These are phyloP conservation scores for Aureobasidium sp. DNA, from an alignment of 2,329 filamentous ascomycete species.

Conservation along the genomic window DNA sequence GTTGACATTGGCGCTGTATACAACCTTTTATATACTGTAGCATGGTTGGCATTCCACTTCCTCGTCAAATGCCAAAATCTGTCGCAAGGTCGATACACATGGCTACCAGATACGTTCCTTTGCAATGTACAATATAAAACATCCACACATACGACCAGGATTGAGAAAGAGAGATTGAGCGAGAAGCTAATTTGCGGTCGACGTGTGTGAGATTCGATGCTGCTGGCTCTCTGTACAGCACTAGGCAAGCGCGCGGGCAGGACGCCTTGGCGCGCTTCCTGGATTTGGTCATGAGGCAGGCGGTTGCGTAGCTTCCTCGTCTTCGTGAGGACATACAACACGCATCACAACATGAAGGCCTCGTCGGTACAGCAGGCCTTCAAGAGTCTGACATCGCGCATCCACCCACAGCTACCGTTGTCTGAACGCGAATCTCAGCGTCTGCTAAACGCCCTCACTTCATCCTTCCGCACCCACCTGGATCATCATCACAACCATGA, in stretches of 20 bases:
- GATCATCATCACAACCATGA: slow-evolving; percentile 46
- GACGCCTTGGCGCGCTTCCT: neutral
- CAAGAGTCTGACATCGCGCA: slow-evolving; percentile 43
- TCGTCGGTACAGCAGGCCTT: slow-evolving; percentile 37
- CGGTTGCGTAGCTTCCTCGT: neutral
- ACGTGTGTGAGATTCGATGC: neutral
- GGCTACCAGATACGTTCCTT: neutral
- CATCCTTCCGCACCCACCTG: slow-evolving; percentile 55
- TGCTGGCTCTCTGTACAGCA: neutral
- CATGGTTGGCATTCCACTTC: neutral
- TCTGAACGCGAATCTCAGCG: slow-evolving; percentile 50
- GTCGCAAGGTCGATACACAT: neutral
- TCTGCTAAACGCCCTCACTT: slow-evolving; percentile 51
- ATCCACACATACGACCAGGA: neutral
- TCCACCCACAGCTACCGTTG: slow-evolving; percentile 45
- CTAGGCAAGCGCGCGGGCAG: neutral
- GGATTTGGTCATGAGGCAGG: neutral
- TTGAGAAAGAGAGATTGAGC: too few relatives aligned
- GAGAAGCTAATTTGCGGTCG: neutral
- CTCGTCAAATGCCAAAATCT: neutral
- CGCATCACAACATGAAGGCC: slow-evolving; percentile 41
- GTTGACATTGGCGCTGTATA: neutral
- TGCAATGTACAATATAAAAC: neutral
- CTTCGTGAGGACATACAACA: neutral
- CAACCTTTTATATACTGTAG: neutral